These are phyloP conservation scores for Herpotrichia juniperi DNA, from an alignment of 2,329 filamentous ascomycete species.

Conservation along the genomic window DNA sequence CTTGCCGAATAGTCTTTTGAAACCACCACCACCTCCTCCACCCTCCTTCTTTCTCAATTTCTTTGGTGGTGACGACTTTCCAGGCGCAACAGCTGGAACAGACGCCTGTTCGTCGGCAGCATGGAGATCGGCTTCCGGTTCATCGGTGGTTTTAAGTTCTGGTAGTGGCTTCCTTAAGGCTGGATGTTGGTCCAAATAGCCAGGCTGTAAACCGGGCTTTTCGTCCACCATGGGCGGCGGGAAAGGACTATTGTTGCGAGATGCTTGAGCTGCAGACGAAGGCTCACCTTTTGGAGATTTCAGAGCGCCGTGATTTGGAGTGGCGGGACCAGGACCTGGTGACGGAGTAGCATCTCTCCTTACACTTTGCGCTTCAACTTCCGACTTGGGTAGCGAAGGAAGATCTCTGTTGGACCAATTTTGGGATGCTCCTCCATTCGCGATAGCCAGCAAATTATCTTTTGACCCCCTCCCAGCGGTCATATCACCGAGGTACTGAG, in stretches of 20 bases:
- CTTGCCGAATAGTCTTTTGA: constrained; percentile 48
- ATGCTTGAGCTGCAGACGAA: constrained; percentile 42
- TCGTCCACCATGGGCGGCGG: constrained; percentile 25
- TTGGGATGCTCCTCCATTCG: constrained; percentile 38
- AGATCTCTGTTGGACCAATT: constrained; percentile 46
- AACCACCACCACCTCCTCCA: constrained; percentile 38
- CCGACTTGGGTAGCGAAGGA: constrained; percentile 48
- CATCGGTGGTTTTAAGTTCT: constrained; percentile 31
- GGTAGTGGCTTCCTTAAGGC: constrained; percentile 46
- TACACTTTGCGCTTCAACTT: constrained; percentile 22
- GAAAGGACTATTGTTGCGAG: constrained; percentile 27
- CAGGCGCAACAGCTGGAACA: constrained; percentile 15
- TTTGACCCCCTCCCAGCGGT: constrained; percentile 72
- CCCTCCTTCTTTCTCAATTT: constrained; percentile 46
- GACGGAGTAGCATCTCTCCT: constrained; percentile 32
- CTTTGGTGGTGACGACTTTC: constrained; percentile 39
- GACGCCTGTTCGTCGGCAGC: constrained; percentile 27
- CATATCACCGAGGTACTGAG: constrained; percentile 80
- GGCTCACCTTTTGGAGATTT: constrained; percentile 24
- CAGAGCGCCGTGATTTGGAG: constrained; percentile 18
- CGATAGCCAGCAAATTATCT: constrained; percentile 47
- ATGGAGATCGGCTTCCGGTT: constrained; percentile 17
- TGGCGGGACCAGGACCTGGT: constrained; percentile 30
- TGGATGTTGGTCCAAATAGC: constrained; percentile 47
- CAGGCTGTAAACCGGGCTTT: constrained; percentile 26